Evolutionary conservation across 2,329 filamentous ascomycete genomes (phyloP), one percentile per base, ranked within the genome.

Genomic region (Fusarium irregulare): DNA sequence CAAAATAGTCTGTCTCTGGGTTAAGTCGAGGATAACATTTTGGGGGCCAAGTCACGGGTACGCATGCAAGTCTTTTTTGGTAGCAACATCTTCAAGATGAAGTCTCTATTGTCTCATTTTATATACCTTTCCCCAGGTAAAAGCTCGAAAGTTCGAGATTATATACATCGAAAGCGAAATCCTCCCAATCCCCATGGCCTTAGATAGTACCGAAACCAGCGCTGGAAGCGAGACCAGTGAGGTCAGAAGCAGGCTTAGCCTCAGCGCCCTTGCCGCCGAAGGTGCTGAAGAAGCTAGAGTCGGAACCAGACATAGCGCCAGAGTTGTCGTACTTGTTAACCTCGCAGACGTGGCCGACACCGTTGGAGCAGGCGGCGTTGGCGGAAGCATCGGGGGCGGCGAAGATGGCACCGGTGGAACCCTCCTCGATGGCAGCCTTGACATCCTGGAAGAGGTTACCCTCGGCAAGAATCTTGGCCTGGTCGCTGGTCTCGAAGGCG

Each of bases 361-460:
- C 76, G 16, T 77, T 62, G 20, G 76, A 73, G 82, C 86, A 88
- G 21, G 74, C 76, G 21, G 77, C 72, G 73, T 82, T 83, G 69
- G 79, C 76, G 42, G 65, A 74, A 21, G 78, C 66, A 54, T 65
- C 72, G 54, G 76, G 73, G 60, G 71, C 75, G 23, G 76, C 72
- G 65, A 82, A 81, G 28, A 81, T 70, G 56, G 75, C 53, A 23
- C 80, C 80, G 7, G 64, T 56, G 44, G 71, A 70, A 46, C 75
- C 69, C 18, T 66, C 23, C 25, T 84, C 80, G 42, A 84, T 76
- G 12, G 81, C 75, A 12, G 79, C 78, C 12, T 77, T 74, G 53
- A 89, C 82, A 66, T 87, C 84, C 77, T 87, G 83, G 81, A 88
- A 89, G 42, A 86, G 78, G 73, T 87, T 88, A 28, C 87, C 87